Base-by-base conservation (phyloP, 2,329 filamentous ascomycete species). In the Trichoderma oligosporum region DNA sequence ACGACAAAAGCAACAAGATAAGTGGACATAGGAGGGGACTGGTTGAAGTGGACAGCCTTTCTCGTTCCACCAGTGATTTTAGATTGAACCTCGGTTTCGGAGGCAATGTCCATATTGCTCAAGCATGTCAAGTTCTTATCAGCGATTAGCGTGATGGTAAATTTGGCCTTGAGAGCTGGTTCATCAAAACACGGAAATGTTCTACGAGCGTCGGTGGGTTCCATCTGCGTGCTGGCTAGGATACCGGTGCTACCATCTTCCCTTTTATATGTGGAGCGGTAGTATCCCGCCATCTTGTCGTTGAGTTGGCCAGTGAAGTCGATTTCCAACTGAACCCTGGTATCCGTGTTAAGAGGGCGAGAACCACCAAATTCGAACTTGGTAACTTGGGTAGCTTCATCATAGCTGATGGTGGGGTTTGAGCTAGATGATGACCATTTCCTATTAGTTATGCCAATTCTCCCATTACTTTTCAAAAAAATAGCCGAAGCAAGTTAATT, bases 131-230 rank as follows among this genome's bases (percentile, higher is more conserved):
- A 76, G 67, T 90, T 80, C 77, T 95, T 89, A 73, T 97, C 92
- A 4, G 93, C 91, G 65, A 97, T 82, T 64, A 97, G 80, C 0
- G 92, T 96, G 62, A 97, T 85, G 27, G 90, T 93, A 75, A 96
- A 97, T 63, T 88, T 87, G 36, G 93, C 90, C 79, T 97, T 97
- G 65, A 97, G 81, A 24, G 91, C 87, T 25, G 93, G 93, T 77
- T 97, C 94, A 69, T 97, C 93, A 72, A 97, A 97, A 76, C 93
- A 97, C 41, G 93, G 93, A 76, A 97, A 96, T 6, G 93, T 91
- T 65, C 92, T 83, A 66, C 93, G 84, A 61, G 91, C 92, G 76
- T 97, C 93, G 12, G 93, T 97, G 36, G 93, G 87, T 77, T 97
- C 93, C 89, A 97, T 96, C 78, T 97, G 93, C 16, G 90, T 90